phyloP scores from a whole-genome alignment of 305 asterid species.

The Solanum hybrid region DNA sequence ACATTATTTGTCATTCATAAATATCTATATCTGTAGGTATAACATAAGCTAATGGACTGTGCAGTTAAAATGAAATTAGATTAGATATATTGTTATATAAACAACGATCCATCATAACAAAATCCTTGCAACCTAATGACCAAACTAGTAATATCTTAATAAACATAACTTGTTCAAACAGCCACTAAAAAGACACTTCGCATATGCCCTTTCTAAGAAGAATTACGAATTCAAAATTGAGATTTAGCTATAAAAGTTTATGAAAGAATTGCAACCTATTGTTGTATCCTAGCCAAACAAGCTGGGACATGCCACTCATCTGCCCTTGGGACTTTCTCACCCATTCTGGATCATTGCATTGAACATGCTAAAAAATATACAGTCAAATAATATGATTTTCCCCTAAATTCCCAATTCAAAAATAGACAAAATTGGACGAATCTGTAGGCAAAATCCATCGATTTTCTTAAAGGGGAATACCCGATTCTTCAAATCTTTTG shows the following conservation, averaged over 20 bases:
- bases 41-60: too few relatives aligned
- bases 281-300: not conserved
- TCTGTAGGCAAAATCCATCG: not conserved
- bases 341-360: conserved; percentile 84
- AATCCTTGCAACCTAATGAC: too few relatives aligned
- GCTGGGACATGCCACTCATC: conserved; percentile 83
- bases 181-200: not conserved
- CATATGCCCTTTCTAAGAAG: not conserved
- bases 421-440: not conserved
- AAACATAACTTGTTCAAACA: not conserved
- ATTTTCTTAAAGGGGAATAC: too few relatives aligned
- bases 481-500: not conserved
- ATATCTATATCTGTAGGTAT: too few relatives aligned
- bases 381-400: not conserved
- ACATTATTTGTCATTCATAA: too few relatives aligned
- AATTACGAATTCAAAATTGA: too few relatives aligned
- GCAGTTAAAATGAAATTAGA: too few relatives aligned
- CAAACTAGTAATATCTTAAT: not conserved
- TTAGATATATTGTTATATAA: too few relatives aligned
- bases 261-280: not conserved
- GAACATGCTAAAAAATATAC: conserved; percentile 25
- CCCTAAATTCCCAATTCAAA: not conserved
- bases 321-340: conserved; percentile 88
- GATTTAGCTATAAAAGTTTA: not conserved
- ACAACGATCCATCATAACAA: too few relatives aligned